Base-by-base conservation (phyloP, 371 early-diverging fungal genomes). In the Mucor irregularis region DNA sequence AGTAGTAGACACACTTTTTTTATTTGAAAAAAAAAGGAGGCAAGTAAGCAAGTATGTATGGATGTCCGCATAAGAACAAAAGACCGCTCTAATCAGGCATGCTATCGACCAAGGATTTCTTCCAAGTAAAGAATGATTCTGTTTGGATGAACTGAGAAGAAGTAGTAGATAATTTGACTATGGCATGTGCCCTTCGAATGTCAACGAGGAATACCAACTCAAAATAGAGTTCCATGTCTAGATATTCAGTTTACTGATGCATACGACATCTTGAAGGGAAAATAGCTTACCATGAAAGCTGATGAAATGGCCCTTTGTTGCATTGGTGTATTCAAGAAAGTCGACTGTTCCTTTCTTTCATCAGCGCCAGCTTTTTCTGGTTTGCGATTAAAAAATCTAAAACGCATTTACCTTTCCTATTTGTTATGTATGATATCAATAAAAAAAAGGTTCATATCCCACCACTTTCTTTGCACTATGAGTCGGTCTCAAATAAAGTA, bases 151-250 rank as follows among this genome's bases (percentile, higher is more conserved):
- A 49, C 43, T 49, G 11, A 49, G 49, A 56, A 34, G 49, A 49
- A 49, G 25, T 49, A 43, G 49, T 49, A 34, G 49, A 44, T 42
- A 42, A 25, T 49, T 49, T 56, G 35, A 56, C 44, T 34, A 16
- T 42, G 34, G 49, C 14, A 49, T 56, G 57, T 56, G 43, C 26
- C 16, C 57, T 56, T 56, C 49, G 57, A 49, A 56, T 49, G 34
- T 56, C 31, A 48, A 49, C 34, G 28, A 49, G 34, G 43, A 49
- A 49, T 49, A 42, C 49, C 49, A 49, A 43, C 44, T 56, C 49
- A 49, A 56, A 56, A 49, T 56, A 56, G 34, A 49, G 43, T 42
- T 56, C 42, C 57, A 56, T 56, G 29, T 45, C 55, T 46, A 54
- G 30, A 49, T 56, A 49, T 57, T 57, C 50, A 57, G 50, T 57